phyloP scores from a whole-genome alignment of 2,329 filamentous ascomycete genomes.

The Colletotrichum sp. region DNA sequence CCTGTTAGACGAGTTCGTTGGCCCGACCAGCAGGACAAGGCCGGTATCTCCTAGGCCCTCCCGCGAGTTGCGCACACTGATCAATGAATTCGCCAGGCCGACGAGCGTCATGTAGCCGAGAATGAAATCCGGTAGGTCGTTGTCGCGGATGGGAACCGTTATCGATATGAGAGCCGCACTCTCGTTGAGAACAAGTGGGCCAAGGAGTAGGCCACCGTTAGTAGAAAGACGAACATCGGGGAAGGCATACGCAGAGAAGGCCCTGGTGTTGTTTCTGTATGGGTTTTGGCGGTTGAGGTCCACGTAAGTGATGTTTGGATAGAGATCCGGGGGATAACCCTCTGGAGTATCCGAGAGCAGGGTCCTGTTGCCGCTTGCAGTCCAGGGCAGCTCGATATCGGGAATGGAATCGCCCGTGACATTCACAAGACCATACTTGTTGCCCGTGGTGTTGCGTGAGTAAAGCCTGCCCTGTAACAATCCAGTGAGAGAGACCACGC shows the following conservation, averaged over 20 bases:
- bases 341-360: slow-evolving; percentile 63
- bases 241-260: slow-evolving; percentile 53
- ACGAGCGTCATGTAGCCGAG: slow-evolving; percentile 86
- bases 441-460: slow-evolving; percentile 67
- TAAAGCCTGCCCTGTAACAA: slow-evolving; percentile 77
- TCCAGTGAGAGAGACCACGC: slow-evolving; percentile 57
- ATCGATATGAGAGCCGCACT: slow-evolving; percentile 79
- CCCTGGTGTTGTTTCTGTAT: slow-evolving; percentile 42
- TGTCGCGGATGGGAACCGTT: slow-evolving; percentile 79
- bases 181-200: slow-evolving; percentile 74
- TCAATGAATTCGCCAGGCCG: slow-evolving; percentile 68
- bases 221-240: slow-evolving; percentile 53
- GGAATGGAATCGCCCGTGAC: slow-evolving; percentile 58
- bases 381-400: slow-evolving; percentile 65
- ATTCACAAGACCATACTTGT: slow-evolving; percentile 62
- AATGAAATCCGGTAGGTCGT: slow-evolving; percentile 62
- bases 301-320: slow-evolving; percentile 77
- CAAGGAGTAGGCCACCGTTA: slow-evolving; percentile 70
- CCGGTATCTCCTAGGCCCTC: slow-evolving; percentile 77
- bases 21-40: slow-evolving; percentile 72
- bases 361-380: slow-evolving; percentile 60
- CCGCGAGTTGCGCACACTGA: slow-evolving; percentile 63
- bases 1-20: slow-evolving; percentile 67
- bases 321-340: slow-evolving; percentile 76
- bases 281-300: slow-evolving; percentile 45